These are phyloP conservation scores for Fomitopsis pinicola DNA, from an alignment of 1,284 basidiomycete species.

Conservation along the genomic window DNA sequence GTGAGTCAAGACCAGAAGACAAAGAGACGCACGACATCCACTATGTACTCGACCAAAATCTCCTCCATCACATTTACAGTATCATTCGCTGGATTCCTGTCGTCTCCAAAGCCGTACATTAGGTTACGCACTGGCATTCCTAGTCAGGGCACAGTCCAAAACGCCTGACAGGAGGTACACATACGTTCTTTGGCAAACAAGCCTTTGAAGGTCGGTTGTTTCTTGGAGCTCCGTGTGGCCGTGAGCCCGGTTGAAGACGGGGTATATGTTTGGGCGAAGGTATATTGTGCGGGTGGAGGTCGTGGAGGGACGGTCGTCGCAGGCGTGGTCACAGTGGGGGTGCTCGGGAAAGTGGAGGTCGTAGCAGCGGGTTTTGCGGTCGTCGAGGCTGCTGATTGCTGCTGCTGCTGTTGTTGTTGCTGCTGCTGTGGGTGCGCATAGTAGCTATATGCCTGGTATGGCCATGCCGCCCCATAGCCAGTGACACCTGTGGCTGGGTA, in stretches of 20 bases:
- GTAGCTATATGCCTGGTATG: conserved; percentile 27
- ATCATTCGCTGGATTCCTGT: conserved; percentile 81
- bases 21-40: conserved; percentile 67
- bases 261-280: conserved; percentile 53
- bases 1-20: conserved; percentile 1
- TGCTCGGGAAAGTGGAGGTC: conserved; percentile 10
- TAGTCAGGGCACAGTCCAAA: conserved; percentile 4
- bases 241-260: conserved; percentile 36
- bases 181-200: conserved; percentile 75
- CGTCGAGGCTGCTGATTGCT: conserved; percentile 2
- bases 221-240: conserved; percentile 41
- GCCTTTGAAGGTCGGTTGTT: conserved; percentile 63
- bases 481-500: conserved; percentile 27
- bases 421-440: conserved; percentile 22
- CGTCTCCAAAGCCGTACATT: conserved; percentile 97
- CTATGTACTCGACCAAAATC: conserved; percentile 88
- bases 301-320: conserved; percentile 13
- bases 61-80: conserved; percentile 92
- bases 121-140: conserved; percentile 65
- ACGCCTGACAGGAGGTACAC: conserved; percentile 25
- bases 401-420: conserved; percentile 16
- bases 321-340: conserved; percentile 14
- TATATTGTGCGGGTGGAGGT: conserved; percentile 17
- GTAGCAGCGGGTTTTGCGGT: conserved; percentile 7
- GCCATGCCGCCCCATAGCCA: conserved; percentile 29